Base-by-base conservation (phyloP, 2,329 filamentous ascomycete genomes). In the Orbilia ellipsospora region DNA sequence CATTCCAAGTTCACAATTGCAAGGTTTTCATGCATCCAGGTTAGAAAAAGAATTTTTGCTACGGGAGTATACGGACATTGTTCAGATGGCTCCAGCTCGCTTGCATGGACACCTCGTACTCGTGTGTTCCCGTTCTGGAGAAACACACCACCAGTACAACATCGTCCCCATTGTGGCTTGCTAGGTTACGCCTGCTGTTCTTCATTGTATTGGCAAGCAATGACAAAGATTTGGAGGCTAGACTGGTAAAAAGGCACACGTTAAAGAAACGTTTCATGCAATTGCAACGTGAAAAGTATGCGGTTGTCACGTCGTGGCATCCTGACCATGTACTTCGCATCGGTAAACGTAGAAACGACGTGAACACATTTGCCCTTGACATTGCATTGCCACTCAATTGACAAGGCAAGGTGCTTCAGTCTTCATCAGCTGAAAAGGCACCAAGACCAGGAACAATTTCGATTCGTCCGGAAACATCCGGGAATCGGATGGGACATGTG, bases 91-190 rank as follows among this genome's bases (percentile, higher is more conserved):
- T 62, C 59, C 56, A 74, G 63, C 16, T 74, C 63, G 16, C 59
- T 74, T 63, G 70, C 70, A 68, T 74, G 51, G 70, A 64, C 28
- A 56, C 54, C 70, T 74, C 70, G 70, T 74, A 74, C 70, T 74
- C 70, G 70, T 74, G 70, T 74, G 57, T 74, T 68, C 70, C 70
- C 70, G 70, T 55, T 44, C 63, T 74, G 70, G 70, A 74, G 57
- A 68, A 74, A 20, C n/a, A 45, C 44, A 26, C 54, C 26, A 74
- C 13, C 62, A 36, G 3, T 36, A 6, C 31, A 36, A 36, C 31
- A 36, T 2, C 55, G 50, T 44, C 56, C 36, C 50, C 48, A 54
- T 68, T 52, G 63, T 64, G 70, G 70, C 63, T 68, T 51, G 31
- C 56, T 23, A 42, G 70, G 70, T 68, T 59, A 8, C 20, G 36